Base-by-base conservation (phyloP, 768 basidiomycete species). In the Termitomyces sp. region DNA sequence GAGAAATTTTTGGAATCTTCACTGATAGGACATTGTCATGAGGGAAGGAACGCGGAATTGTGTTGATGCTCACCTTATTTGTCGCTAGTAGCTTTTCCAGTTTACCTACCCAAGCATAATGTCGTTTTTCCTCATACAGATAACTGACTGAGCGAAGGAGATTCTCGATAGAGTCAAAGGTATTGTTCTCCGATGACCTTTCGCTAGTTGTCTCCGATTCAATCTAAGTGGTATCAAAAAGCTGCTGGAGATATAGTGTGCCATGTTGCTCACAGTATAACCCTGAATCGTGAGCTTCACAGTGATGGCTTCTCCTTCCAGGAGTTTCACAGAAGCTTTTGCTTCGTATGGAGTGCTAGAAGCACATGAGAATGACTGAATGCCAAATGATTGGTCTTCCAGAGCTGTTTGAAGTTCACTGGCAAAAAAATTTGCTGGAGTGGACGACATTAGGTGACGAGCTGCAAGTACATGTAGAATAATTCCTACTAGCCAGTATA, bases 141-240 rank as follows among this genome's bases (percentile, higher is more conserved):
- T 79, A 76, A 69, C 89, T 91, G 56, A 77, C 68, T 16, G 79
- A 75, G 54, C 77, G 76, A 38, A 91, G 76, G 32, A 90, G 76
- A 35, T 75, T 77, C 53, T 90, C 89, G 20, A 90, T 67, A 20
- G 80, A 82, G 71, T 91, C 89, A 59, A 82, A 84, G 9, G 72
- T 71, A 60, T 65, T 62, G 49, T 71, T 69, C 65, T 60, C 60
- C 39, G 59, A 59, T 16, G 46, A 49, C 33, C 32, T 11, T 50
- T 33, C 9, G 44, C 57, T 63, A 11, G 46, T 9, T 53, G 11
- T 59, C n/a, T 28, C 49, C 12, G 38, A 32, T 24, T 63, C 63
- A 20, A 68, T 55, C 65, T 66, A 50, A 1, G 18, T 32, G n/a
- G 44, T 20, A 4, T 49, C 5, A 51, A 32, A 48, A 33, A 56